A percentile compares a stretch with the other conserved stretches of the same genome.
Evolutionary conservation across 345 rosid genomes (phyloP).

Genomic region (Cardamine occulta): DNA sequence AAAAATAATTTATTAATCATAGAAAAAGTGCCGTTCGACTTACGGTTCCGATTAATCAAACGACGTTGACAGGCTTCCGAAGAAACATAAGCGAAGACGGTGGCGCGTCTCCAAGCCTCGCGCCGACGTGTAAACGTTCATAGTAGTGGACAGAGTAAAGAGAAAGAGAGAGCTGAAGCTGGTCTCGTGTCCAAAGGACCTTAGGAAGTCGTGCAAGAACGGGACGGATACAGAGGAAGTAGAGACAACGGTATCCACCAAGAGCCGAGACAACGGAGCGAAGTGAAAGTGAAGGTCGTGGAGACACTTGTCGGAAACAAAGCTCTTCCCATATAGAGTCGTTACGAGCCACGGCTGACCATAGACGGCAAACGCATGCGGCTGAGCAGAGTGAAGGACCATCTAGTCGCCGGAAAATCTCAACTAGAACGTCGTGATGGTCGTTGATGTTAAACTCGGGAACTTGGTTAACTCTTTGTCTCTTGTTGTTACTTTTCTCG

Average conservation of each 20-base stretch:
- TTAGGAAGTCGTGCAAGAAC: constrained; percentile 53
- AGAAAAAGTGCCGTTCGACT: background rate
- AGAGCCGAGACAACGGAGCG: constrained; percentile 84
- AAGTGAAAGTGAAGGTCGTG: constrained; percentile 59
- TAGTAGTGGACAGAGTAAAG: constrained; percentile 82
- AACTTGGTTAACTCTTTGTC: constrained; percentile 35
- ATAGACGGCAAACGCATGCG: constrained; percentile 89
- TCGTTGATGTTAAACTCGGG: constrained; percentile 66
- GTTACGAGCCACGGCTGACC: constrained; percentile 70
- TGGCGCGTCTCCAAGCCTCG: constrained; percentile 49
- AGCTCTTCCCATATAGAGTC: constrained; percentile 92
- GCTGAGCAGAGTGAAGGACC: constrained; percentile 82
- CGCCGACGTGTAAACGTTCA: constrained; percentile 60
- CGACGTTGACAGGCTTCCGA: constrained; percentile 80
- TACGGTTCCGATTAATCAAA: constrained; percentile 21
- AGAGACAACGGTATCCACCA: constrained; percentile 87
- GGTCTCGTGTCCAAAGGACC: constrained; percentile 53
- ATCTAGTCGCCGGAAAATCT: constrained; percentile 77
- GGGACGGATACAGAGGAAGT: constrained; percentile 77
- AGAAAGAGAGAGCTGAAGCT: constrained; percentile 87
- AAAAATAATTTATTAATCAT: constrained; percentile 19
- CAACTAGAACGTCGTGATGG: constrained; percentile 77
- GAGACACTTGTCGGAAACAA: constrained; percentile 76
- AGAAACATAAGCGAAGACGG: constrained; percentile 88
- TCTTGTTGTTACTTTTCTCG: constrained; percentile 36